Evolutionary conservation across 1,284 basidiomycete species (phyloP).

Genomic region (Cutaneotrichosporon sp.): DNA sequence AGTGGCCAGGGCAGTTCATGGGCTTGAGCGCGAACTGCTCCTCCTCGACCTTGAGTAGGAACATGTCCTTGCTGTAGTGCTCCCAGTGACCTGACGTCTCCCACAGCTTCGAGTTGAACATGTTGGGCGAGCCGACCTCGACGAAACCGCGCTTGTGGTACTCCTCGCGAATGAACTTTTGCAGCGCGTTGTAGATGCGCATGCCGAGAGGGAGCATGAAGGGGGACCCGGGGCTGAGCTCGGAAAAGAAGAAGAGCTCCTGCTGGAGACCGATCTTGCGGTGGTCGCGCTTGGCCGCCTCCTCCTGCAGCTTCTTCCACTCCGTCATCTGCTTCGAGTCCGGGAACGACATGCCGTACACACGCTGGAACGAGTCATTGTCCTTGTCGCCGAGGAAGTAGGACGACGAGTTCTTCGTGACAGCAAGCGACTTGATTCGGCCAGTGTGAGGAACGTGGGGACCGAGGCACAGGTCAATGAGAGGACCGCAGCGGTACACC

Average conservation of each 20-base stretch:
- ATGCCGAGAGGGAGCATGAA: constrained; percentile 98
- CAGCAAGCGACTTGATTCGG: constrained; percentile 92
- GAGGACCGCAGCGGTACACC: constrained; percentile 96
- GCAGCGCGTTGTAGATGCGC: constrained; percentile 90
- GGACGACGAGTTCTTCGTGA: constrained; percentile 96
- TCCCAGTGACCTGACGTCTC: constrained; percentile 98
- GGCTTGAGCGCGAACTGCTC: constrained; percentile 92
- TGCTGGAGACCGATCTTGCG: constrained; percentile 94
- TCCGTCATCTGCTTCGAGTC: constrained; percentile 93
- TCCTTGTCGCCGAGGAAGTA: constrained; percentile 95
- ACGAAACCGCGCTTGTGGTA: constrained; percentile 53
- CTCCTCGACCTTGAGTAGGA: constrained; percentile 87
- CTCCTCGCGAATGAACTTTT: constrained; percentile 80
- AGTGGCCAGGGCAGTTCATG: constrained; percentile 99
- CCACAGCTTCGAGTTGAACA: constrained; percentile 96
- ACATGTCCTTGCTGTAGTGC: constrained; percentile 98
- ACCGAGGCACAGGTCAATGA: constrained; percentile 96
- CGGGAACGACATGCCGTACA: constrained; percentile 99
- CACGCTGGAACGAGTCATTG: constrained; percentile 93
- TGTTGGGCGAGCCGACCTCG: constrained; percentile 91
- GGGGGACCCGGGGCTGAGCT: constrained; percentile 86
- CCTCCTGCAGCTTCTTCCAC: constrained; percentile 92
- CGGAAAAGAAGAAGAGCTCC: constrained; percentile 98
- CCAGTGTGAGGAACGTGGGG: constrained; percentile 98
- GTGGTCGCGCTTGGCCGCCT: constrained; percentile 97